Conservation (phyloP, 2,329 filamentous ascomycete species). For the Xenoacremonium recifei region DNA sequence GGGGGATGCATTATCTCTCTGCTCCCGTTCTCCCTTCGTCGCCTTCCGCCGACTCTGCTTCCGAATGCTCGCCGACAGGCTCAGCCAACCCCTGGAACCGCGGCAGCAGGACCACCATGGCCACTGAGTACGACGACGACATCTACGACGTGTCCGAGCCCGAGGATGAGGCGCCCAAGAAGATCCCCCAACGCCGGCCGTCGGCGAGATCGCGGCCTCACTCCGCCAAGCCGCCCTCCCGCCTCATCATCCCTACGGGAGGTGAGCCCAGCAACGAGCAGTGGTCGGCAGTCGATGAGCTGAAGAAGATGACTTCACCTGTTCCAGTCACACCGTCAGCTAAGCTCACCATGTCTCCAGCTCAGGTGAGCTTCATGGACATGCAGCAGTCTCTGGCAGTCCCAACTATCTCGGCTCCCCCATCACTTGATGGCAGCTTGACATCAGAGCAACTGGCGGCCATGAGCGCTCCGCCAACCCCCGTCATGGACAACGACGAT, state of each 20-base stretch:
- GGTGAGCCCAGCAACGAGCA: slow-evolving; percentile 33
- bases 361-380: slow-evolving; percentile 69
- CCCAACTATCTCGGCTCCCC: slow-evolving; percentile 75
- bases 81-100: slow-evolving; percentile 63
- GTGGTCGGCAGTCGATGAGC: slow-evolving; percentile 43
- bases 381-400: slow-evolving; percentile 61
- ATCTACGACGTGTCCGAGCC: slow-evolving; percentile 85
- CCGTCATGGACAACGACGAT: slow-evolving; percentile 61
- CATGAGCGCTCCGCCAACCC: slow-evolving; percentile 82
- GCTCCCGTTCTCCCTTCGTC: slow-evolving; percentile 62
- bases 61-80: slow-evolving; percentile 52
- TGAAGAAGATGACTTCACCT: slow-evolving; percentile 55
- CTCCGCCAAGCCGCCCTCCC: slow-evolving; percentile 36
- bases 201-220: slow-evolving; percentile 42
- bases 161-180: slow-evolving; percentile 47
- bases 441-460: slow-evolving; percentile 83
- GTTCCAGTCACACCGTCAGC: slow-evolving; percentile 63
- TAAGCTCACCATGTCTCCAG: slow-evolving; percentile 73
- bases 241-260: slow-evolving; percentile 51
- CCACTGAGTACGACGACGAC: slow-evolving; percentile 81
- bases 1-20: slow-evolving; percentile 63
- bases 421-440: slow-evolving; percentile 85
- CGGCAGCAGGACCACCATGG: slow-evolving; percentile 60
- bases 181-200: slow-evolving; percentile 23
- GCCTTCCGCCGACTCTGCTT: slow-evolving; percentile 53